Conservation (phyloP, 441 rosid genomes). For the Gossypium schwendimanii region DNA sequence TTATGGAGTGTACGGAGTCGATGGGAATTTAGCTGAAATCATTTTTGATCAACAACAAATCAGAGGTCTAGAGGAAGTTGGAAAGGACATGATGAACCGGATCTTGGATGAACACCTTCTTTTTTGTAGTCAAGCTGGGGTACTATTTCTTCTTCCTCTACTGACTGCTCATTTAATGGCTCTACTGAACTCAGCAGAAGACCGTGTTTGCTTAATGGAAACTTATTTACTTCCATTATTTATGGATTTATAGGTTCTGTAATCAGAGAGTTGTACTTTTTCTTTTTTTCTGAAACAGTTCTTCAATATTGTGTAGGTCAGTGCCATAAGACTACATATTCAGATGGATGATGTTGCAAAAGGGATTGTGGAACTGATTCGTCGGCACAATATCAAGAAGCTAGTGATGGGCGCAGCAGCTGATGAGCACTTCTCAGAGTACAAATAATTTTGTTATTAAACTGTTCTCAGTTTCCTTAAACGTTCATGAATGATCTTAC, state of each 20-base stretch:
- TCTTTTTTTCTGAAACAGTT: background rate
- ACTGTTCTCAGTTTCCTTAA: slow-evolving; percentile 5
- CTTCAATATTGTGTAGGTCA: slow-evolving; percentile 32
- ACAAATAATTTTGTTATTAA: slow-evolving; percentile 12
- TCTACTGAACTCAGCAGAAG: background rate
- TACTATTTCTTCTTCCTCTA: background rate
- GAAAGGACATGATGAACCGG: background rate
- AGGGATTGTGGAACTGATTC: slow-evolving; percentile 58
- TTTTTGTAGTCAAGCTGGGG: slow-evolving; percentile 32
- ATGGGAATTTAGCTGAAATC: background rate
- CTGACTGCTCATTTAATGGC: background rate
- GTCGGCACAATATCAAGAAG: slow-evolving; percentile 21
- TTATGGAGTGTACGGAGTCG: slow-evolving; percentile 2
- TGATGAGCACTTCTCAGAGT: slow-evolving; percentile 47
- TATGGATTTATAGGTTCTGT: too few relatives aligned
- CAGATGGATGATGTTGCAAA: slow-evolving; percentile 40
- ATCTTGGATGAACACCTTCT: slow-evolving; percentile 41
- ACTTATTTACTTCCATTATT: background rate
- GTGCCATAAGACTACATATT: slow-evolving; percentile 31
- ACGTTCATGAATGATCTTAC: background rate
- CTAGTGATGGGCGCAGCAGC: slow-evolving; percentile 41
- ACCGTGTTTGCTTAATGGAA: background rate
- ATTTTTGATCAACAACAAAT: background rate
- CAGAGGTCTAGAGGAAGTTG: slow-evolving; percentile 1
- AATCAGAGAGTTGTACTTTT: background rate